Percentiles rank a stretch among this genome's conserved stretches.
phyloP scores from a whole-genome alignment of 73 alveolate species.

The Paramecium caudatum region DNA sequence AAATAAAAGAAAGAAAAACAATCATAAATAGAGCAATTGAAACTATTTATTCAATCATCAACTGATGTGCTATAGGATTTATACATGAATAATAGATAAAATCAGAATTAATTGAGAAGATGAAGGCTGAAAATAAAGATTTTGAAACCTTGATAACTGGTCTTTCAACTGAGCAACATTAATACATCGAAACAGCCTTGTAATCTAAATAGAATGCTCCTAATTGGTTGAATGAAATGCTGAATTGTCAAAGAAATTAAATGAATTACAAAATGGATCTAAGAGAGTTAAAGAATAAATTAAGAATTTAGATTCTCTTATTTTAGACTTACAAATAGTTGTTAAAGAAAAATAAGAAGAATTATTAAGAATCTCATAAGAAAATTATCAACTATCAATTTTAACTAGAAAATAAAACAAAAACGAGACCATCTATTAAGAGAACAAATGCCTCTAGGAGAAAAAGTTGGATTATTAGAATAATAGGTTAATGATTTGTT shows the following conservation, averaged over 20 bases:
- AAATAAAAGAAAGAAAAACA: neutral
- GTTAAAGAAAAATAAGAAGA: slow-evolving; percentile 54
- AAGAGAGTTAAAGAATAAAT: neutral
- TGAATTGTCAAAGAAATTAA: neutral
- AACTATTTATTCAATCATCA: neutral
- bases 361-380: slow-evolving; percentile 2
- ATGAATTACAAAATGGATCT: slow-evolving; percentile 18
- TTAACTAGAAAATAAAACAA: neutral
- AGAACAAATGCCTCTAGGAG: slow-evolving; percentile 48
- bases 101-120: slow-evolving; percentile 11
- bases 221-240: slow-evolving; percentile 21
- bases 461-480: slow-evolving; percentile 60
- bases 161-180: neutral
- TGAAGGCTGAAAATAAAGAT: slow-evolving; percentile 42
- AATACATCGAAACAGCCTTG: neutral
- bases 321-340: slow-evolving; percentile 35
- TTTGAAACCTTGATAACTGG: neutral
- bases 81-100: neutral
- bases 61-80: neutral
- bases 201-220: slow-evolving; percentile 18
- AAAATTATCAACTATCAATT: neutral
- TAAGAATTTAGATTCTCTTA: slow-evolving; percentile 36
- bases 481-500: slow-evolving; percentile 26
- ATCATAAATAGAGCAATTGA: slow-evolving; percentile 9
- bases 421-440: slow-evolving; percentile 48